phyloP scores from a whole-genome alignment of 2,329 filamentous ascomycete species.

The Knufia fluminis region DNA sequence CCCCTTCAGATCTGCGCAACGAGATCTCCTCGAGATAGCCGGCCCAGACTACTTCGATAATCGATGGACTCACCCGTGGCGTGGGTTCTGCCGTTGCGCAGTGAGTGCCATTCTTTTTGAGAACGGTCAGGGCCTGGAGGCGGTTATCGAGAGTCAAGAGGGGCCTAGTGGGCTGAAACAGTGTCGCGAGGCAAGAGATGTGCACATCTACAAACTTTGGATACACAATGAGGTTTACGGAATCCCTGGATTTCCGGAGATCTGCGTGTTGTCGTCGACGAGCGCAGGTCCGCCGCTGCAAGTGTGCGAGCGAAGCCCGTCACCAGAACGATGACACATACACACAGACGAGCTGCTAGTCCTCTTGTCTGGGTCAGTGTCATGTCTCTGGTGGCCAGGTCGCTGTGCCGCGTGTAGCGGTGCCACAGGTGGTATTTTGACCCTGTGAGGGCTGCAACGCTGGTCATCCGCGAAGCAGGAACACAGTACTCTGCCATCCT shows the following conservation, averaged over 20 bases:
- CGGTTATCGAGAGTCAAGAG: conserved; percentile 4
- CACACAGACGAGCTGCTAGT: background rate
- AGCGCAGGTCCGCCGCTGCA: no score
- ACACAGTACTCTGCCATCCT: conserved; percentile 3
- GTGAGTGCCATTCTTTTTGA: background rate
- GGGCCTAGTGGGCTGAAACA: background rate
- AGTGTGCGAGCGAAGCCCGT: no score
- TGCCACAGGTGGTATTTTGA: background rate
- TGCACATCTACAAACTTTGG: background rate
- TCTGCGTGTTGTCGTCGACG: no score
- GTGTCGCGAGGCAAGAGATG: background rate
- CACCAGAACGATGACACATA: no score
- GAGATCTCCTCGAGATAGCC: background rate
- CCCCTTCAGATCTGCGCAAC: conserved; percentile 1
- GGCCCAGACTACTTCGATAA: background rate
- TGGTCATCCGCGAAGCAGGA: conserved; percentile 6
- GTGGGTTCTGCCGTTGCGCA: no score
- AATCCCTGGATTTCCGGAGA: no score
- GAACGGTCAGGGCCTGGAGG: background rate
- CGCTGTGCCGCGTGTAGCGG: background rate
- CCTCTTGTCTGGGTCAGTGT: background rate
- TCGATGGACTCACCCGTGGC: no score
- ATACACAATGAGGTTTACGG: background rate
- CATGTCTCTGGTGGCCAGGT: background rate
- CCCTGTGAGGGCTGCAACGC: conserved; percentile 2